Evolutionary conservation across 208 protist genomes (phyloP).

Genomic region (Wallacemonas collosoma): DNA sequence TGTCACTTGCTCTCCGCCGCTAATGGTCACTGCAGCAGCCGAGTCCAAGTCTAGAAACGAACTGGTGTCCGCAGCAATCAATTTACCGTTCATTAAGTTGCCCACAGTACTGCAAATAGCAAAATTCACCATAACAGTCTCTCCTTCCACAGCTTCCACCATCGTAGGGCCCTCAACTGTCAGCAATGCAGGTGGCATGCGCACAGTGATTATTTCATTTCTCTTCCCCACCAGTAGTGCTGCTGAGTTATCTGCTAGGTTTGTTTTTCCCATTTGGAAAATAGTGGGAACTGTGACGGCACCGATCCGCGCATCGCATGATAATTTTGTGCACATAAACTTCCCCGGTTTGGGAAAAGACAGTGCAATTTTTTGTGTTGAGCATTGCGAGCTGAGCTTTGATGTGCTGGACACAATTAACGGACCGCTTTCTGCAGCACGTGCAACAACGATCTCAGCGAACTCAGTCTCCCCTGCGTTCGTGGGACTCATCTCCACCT

Average conservation of each 20-base stretch:
- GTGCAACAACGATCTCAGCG: neutral
- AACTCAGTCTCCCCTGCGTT: neutral
- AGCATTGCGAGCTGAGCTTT: neutral
- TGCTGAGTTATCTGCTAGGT: neutral
- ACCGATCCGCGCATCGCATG: conserved; percentile 27
- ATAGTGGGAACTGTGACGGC: conserved; percentile 25
- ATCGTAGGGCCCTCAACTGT: conserved; percentile 34
- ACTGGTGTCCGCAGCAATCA: conserved; percentile 38
- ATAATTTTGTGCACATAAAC: conserved; percentile 39
- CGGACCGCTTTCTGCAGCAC: neutral
- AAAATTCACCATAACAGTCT: conserved; percentile 42
- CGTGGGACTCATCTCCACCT: neutral
- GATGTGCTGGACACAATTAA: neutral
- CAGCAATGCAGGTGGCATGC: conserved; percentile 34
- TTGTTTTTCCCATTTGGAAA: conserved; percentile 18
- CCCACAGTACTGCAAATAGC: conserved; percentile 30
- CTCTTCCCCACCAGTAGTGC: neutral
- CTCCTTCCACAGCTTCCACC: conserved; percentile 57
- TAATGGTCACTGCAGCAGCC: conserved; percentile 3
- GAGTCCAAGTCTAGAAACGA: conserved; percentile 29
- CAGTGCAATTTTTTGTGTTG: conserved; percentile 16
- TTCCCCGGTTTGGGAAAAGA: conserved; percentile 40
- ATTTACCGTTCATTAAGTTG: conserved; percentile 23
- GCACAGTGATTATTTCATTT: conserved; percentile 32
- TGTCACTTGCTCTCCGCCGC: too few relatives aligned